A percentile compares a stretch with the other conserved stretches of the same genome.
Conservation (phyloP, 1,284 basidiomycete genomes). For the Mycena citricolor region DNA sequence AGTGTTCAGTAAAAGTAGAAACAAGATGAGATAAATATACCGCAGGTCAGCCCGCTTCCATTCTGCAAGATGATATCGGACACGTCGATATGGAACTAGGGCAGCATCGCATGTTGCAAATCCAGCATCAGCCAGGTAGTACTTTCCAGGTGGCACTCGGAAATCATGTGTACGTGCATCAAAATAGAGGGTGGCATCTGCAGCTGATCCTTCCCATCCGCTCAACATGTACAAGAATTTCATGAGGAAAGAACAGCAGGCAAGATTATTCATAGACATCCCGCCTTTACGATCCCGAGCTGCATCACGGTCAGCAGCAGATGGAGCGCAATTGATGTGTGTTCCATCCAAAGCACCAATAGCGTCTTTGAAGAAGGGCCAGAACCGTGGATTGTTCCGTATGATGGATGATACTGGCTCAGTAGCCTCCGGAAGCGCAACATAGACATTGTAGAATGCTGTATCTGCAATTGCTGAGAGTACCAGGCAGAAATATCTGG, state of each 20-base stretch:
- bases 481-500: slow-evolving; percentile 14
- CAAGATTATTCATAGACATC: slow-evolving; percentile 10
- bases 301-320: slow-evolving; percentile 8
- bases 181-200: slow-evolving; percentile 33
- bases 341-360: slow-evolving; percentile 15
- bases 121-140: slow-evolving; percentile 40
- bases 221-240: slow-evolving; percentile 33
- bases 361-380: slow-evolving; percentile 24
- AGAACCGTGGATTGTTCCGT: slow-evolving; percentile 31
- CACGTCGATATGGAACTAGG: not conserved
- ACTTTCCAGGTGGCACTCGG: slow-evolving; percentile 31
- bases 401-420: slow-evolving; percentile 27
- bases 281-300: slow-evolving; percentile 8
- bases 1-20: slow-evolving; percentile 2
- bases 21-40: slow-evolving; percentile 15
- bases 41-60: slow-evolving; percentile 24
- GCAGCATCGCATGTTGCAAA: slow-evolving; percentile 32
- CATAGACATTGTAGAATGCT: slow-evolving; percentile 30
- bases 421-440: slow-evolving; percentile 26
- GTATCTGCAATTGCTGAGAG: slow-evolving; percentile 20
- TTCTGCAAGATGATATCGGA: slow-evolving; percentile 5
- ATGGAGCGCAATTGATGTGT: slow-evolving; percentile 14
- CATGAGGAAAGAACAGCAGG: slow-evolving; percentile 30
- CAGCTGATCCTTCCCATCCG: slow-evolving; percentile 38
- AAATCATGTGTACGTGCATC: slow-evolving; percentile 30